A percentile compares a stretch with the other conserved stretches of the same genome.
phyloP scores from a whole-genome alignment of 2,329 filamentous ascomycete genomes.

The Alternaria alternata region DNA sequence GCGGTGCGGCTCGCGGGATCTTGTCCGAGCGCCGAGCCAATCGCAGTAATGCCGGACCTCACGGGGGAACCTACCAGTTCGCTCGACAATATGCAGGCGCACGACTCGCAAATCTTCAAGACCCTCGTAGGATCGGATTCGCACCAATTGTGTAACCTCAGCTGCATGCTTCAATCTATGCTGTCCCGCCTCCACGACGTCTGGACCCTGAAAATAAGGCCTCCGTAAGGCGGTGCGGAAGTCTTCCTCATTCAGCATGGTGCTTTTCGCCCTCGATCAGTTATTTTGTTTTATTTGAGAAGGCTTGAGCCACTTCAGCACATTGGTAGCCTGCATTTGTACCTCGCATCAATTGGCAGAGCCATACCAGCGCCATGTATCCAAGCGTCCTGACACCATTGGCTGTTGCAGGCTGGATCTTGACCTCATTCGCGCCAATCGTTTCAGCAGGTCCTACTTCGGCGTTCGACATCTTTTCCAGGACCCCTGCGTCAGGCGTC shows the following conservation, averaged over 20 bases:
- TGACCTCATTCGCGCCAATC: neutral
- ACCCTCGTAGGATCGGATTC: neutral
- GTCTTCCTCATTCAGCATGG: neutral
- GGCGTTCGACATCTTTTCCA: neutral
- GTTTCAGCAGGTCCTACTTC: neutral
- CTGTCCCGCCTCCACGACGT: neutral
- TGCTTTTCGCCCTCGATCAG: neutral
- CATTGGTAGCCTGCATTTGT: neutral
- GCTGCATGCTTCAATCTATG: neutral
- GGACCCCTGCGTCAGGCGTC: conserved; percentile 23
- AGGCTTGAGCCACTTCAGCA: neutral
- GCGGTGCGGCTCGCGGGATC: neutral
- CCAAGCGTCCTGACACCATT: neutral
- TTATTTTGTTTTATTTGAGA: neutral
- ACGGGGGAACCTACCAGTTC: neutral
- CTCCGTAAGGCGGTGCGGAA: neutral
- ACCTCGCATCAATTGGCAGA: neutral
- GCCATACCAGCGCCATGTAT: neutral
- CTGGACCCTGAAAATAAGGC: neutral
- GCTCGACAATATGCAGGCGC: neutral
- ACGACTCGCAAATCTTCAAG: neutral
- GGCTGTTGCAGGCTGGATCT: neutral
- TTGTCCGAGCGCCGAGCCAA: neutral
- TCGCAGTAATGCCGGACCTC: neutral
- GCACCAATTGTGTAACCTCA: neutral